phyloP scores from a whole-genome alignment of 495 filamentous ascomycete species.

The Parathielavia appendiculata region DNA sequence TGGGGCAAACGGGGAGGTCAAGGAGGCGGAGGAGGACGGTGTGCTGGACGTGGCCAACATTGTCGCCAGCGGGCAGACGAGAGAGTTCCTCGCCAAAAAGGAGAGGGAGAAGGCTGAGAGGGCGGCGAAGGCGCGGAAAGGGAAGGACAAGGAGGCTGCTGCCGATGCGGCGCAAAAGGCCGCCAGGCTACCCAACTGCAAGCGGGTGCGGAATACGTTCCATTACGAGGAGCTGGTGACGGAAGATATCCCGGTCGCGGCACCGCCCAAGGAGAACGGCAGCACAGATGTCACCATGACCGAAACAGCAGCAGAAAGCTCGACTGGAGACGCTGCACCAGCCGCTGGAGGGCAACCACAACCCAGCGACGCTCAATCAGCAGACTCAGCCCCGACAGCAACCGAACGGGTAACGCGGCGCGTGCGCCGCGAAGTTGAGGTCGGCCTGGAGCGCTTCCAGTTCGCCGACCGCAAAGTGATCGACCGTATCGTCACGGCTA shows the following conservation, averaged over 20 bases:
- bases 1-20: slow-evolving; percentile 46
- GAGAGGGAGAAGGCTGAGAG: slow-evolving; percentile 86
- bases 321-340: slow-evolving; percentile 11
- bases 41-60: slow-evolving; percentile 92
- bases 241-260: slow-evolving; percentile 46
- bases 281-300: slow-evolving; percentile 24
- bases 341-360: slow-evolving; percentile 10
- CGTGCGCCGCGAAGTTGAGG: slow-evolving; percentile 69
- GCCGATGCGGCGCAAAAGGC: slow-evolving; percentile 47
- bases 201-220: slow-evolving; percentile 69
- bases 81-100: slow-evolving; percentile 82
- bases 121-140: slow-evolving; percentile 44
- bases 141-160: slow-evolving; percentile 55
- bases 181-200: slow-evolving; percentile 70
- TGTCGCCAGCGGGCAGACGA: slow-evolving; percentile 83
- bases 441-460: slow-evolving; percentile 83
- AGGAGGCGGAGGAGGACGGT: slow-evolving; percentile 64
- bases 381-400: slow-evolving; percentile 13
- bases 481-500: slow-evolving; percentile 70
- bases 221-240: slow-evolving; percentile 74
- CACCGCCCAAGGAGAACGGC: slow-evolving; percentile 27
- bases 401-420: slow-evolving; percentile 39
- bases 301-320: slow-evolving; percentile 15
- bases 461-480: slow-evolving; percentile 69
- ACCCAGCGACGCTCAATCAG: slow-evolving; percentile 9